Conservation (phyloP, 2,329 filamentous ascomycete species). For the Trichoderma citrinoviride region DNA sequence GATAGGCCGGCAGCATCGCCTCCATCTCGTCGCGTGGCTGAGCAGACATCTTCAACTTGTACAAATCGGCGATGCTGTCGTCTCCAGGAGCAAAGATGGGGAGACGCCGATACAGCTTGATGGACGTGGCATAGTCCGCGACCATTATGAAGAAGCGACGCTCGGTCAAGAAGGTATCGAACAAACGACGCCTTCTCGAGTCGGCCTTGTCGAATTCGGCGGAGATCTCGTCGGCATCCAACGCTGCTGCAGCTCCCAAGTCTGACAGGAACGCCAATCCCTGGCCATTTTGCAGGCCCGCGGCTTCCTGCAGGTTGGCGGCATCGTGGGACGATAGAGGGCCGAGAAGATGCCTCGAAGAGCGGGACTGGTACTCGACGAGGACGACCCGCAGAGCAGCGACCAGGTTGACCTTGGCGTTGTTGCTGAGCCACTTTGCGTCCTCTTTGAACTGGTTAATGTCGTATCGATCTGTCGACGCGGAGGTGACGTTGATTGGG, state of each 20-base stretch:
- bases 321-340: constrained; percentile 76
- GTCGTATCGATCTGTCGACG: constrained; percentile 64
- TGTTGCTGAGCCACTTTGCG: constrained; percentile 79
- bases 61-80: constrained; percentile 32
- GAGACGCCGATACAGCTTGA: constrained; percentile 43
- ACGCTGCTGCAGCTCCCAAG: constrained; percentile 45
- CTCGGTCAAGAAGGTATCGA: constrained; percentile 70
- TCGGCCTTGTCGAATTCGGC: constrained; percentile 61
- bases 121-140: constrained; percentile 53
- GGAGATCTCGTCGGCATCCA: constrained; percentile 55
- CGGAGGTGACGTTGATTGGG: constrained; percentile 76
- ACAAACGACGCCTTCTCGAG: constrained; percentile 63
- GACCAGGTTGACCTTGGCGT: constrained; percentile 74
- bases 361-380: constrained; percentile 78
- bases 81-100: constrained; percentile 35
- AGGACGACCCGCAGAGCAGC: constrained; percentile 76
- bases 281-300: constrained; percentile 61
- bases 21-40: constrained; percentile 41
- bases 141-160: constrained; percentile 65
- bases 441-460: constrained; percentile 81
- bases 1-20: constrained; percentile 47
- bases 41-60: constrained; percentile 31
- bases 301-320: constrained; percentile 70
- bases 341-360: constrained; percentile 68
- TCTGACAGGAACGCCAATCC: constrained; percentile 56